Percentiles rank a stretch among this genome's conserved stretches.
Conservation (phyloP, 2,329 filamentous ascomycete species). For the Colletotrichum plurivorum region DNA sequence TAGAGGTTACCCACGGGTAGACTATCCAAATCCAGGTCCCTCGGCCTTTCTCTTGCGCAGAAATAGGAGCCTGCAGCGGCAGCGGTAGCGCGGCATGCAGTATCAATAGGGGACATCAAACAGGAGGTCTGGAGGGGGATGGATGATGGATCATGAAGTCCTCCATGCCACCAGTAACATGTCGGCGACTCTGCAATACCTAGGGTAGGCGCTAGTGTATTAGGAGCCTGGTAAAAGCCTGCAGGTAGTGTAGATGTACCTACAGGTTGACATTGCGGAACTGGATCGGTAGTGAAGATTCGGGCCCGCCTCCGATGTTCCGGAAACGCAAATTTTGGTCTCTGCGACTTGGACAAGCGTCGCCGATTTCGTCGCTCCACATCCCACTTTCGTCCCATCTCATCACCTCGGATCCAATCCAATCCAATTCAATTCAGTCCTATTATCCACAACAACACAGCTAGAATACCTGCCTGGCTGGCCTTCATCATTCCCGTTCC, state of each 20-base stretch:
- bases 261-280: conserved; percentile 12
- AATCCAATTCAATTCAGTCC: conserved; percentile 25
- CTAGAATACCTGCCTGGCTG: conserved; percentile 8
- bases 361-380: conserved; percentile 41
- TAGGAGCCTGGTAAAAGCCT: no score
- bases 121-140: not conserved
- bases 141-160: no score
- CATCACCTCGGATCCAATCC: conserved; percentile 16
- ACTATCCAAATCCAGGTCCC: conserved; percentile 14
- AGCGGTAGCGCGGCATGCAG: conserved; percentile 2
- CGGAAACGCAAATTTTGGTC: conserved; percentile 37
- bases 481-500: conserved; percentile 9
- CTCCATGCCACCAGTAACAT: no score
- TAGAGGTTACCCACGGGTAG: conserved; percentile 19
- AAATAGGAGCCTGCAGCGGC: conserved; percentile 4
- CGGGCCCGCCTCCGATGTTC: conserved; percentile 37
- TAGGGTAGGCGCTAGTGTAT: no score
- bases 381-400: conserved; percentile 40
- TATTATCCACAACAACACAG: conserved; percentile 14
- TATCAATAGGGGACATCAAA: not conserved
- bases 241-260: no score
- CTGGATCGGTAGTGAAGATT: conserved; percentile 28
- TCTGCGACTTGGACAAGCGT: conserved; percentile 33
- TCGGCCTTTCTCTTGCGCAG: conserved; percentile 8
- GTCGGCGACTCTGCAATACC: no score